Conservation (phyloP, 805 yeast genomes). For the Monosporozyma unispora region DNA sequence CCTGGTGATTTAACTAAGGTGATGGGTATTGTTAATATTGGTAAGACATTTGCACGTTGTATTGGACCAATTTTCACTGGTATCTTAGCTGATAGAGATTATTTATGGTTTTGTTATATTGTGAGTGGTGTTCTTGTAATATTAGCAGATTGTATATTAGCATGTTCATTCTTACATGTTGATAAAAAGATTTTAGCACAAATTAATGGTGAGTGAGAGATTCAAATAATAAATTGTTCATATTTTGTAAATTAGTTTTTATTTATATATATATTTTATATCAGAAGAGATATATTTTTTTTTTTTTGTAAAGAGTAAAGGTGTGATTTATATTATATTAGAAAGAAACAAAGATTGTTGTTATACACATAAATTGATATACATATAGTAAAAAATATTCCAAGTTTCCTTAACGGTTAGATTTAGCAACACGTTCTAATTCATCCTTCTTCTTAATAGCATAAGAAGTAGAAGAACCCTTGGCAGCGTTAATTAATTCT, state of each 20-base stretch:
- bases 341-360: slow-evolving; percentile 2
- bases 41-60: slow-evolving; percentile 76
- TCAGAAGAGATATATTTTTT: too few species aligned
- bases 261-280: not conserved
- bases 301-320: not conserved
- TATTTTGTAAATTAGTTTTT: not conserved
- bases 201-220: slow-evolving; percentile 6
- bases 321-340: slow-evolving; percentile 1
- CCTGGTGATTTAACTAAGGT: slow-evolving; percentile 61
- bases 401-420: slow-evolving; percentile 81
- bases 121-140: slow-evolving; percentile 44
- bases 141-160: slow-evolving; percentile 29
- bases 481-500: slow-evolving; percentile 99
- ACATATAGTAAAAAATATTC: slow-evolving; percentile 6
- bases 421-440: slow-evolving; percentile 99
- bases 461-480: slow-evolving; percentile 99
- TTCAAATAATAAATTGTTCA: not conserved
- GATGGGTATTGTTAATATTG: slow-evolving; percentile 79
- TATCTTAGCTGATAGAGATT: slow-evolving; percentile 44
- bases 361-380: slow-evolving; percentile 6
- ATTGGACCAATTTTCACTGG: slow-evolving; percentile 81
- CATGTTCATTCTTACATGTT: slow-evolving; percentile 26
- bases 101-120: slow-evolving; percentile 42
- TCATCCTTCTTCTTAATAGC: slow-evolving; percentile 99
- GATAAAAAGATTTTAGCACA: slow-evolving; percentile 26